Conservation (phyloP, 345 rosid genomes). For the Euphorbia peplus region DNA sequence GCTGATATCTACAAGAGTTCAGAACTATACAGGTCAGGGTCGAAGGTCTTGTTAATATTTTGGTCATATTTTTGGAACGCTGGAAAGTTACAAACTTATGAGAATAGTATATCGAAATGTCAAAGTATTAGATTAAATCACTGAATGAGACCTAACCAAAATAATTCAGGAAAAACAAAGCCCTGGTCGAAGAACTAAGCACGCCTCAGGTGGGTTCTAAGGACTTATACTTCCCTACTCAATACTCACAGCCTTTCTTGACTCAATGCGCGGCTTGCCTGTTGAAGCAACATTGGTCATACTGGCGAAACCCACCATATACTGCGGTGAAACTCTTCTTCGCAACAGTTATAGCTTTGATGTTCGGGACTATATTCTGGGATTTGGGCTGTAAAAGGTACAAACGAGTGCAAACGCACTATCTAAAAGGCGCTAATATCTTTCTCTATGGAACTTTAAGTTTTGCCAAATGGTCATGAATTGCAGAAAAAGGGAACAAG, state of each 20-base stretch:
- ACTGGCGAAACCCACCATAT: conserved; percentile 72
- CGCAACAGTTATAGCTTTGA: conserved; percentile 46
- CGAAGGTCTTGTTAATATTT: too few relatives aligned
- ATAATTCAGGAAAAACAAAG: conserved; percentile 45
- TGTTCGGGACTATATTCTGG: conserved; percentile 77
- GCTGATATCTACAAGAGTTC: conserved; percentile 54
- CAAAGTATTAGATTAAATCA: not conserved
- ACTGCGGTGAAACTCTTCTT: conserved; percentile 65
- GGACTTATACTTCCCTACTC: conserved; percentile 51
- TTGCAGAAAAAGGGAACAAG: conserved; percentile 45
- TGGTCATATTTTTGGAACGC: too few relatives aligned
- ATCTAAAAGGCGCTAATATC: not conserved
- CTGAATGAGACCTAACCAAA: not conserved
- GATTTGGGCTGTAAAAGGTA: conserved; percentile 57
- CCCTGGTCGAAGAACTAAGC: conserved; percentile 50
- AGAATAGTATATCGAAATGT: too few relatives aligned
- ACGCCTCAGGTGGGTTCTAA: conserved; percentile 50
- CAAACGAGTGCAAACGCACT: not conserved
- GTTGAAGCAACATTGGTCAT: conserved; percentile 71
- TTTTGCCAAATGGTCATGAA: not conserved
- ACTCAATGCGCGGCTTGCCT: conserved; percentile 60
- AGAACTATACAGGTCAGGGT: conserved; percentile 46
- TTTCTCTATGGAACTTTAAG: not conserved
- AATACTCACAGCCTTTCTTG: conserved; percentile 50
- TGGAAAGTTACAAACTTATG: too few relatives aligned